phyloP scores from a whole-genome alignment of 345 rosid species.

The Citrus hindsii region DNA sequence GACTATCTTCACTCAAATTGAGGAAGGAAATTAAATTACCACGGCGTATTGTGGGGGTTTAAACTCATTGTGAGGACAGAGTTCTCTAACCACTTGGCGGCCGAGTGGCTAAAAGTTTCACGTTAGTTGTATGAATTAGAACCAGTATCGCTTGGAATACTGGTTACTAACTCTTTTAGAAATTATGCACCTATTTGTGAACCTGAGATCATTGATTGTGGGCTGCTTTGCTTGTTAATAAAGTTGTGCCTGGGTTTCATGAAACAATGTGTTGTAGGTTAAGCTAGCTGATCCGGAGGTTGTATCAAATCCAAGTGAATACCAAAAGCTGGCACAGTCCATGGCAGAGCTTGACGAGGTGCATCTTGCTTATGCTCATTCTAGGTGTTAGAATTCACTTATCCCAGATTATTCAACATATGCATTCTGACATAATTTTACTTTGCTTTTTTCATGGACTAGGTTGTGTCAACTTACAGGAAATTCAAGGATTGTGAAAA shows the following conservation, averaged over 20 bases:
- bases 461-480: constrained; percentile 73
- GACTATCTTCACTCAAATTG: no score
- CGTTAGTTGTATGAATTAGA: not conserved
- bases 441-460: constrained; percentile 11
- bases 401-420: not conserved
- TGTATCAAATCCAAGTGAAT: constrained; percentile 70
- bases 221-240: not conserved
- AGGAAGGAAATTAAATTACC: no score
- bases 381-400: not conserved
- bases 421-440: not conserved
- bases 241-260: constrained; percentile 8
- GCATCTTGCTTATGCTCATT: constrained; percentile 6
- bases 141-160: not conserved
- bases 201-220: not conserved
- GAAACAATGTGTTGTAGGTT: constrained; percentile 37
- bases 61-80: no score
- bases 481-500: constrained; percentile 83
- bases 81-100: no score
- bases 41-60: no score
- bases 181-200: not conserved
- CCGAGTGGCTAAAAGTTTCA: not conserved
- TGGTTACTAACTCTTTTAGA: not conserved
- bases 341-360: constrained; percentile 91
- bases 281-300: constrained; percentile 93
- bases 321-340: constrained; percentile 86